Evolutionary conservation across 345 rosid species (phyloP), one percentile per base, ranked within the genome.

Genomic region (Alliaria petiolata): DNA sequence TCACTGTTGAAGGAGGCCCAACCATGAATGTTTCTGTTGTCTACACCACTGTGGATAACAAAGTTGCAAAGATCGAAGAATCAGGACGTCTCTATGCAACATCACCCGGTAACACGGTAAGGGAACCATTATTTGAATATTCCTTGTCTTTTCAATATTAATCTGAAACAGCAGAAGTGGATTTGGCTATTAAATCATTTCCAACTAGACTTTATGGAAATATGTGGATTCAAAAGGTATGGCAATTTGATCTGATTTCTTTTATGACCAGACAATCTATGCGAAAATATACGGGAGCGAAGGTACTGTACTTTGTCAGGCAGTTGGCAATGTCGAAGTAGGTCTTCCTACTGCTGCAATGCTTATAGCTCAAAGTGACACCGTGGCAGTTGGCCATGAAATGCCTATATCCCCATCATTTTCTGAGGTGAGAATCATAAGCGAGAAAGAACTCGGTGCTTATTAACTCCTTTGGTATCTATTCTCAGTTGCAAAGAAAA

Each of bases 31-130:
- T 76, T 69, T 79, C 76, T 67, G 78, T 83, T 65, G 87, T 87
- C 60, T 90, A 79, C 78, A 76, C 83, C 36, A 87, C 85, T 73
- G 51, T 69, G 42, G 84, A 93, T 78, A 82, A 86, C 71, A 59
- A 62, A 53, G 80, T 87, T 70, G 92, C 86, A 40, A 80, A 75
- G 54, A 81, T 90, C 25, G 85, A 93, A 55, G 76, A 68, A 77
- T 80, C 85, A 13, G 98, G 97, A 40, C 81, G 71, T 42, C 73
- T 90, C 22, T 81, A 80, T 75, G 96, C 91, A 55, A 80, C 79
- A 76, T 87, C 93, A 67, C 91, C 89, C 12, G 98, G 98, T 69
- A 89, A 93, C 81, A 79, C 97, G 64, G 98, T 93, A 83, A 73
- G 90, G 71, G 61, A 51, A 58, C 25, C 16, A 25, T 26, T 31